Conservation (phyloP, 305 asterid genomes). For the Fraxinus xanthoxyloides region DNA sequence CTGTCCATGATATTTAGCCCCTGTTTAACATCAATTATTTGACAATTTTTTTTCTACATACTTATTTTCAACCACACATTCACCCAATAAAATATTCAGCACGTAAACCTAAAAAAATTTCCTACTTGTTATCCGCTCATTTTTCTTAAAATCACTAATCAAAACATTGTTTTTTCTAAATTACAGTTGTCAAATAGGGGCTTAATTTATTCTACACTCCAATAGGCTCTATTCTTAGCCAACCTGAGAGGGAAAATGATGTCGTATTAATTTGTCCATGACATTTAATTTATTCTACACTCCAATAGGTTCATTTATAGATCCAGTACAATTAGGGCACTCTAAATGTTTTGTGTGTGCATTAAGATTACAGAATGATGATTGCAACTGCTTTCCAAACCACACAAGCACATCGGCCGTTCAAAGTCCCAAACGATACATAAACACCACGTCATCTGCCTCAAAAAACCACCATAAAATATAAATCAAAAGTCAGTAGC, state of each 20-base stretch:
- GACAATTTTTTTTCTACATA: background rate
- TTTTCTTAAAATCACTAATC: background rate
- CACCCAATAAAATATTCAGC: background rate
- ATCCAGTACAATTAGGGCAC: background rate
- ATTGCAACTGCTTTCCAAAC: background rate
- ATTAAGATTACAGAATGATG: background rate
- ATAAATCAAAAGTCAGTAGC: background rate
- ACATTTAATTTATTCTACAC: background rate
- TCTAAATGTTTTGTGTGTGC: background rate
- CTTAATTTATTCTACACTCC: background rate
- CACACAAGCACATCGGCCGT: background rate
- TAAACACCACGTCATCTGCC: background rate
- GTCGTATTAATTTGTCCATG: background rate
- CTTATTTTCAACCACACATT: background rate
- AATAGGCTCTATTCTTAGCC: background rate
- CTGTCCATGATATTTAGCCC: background rate
- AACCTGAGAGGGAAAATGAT: background rate
- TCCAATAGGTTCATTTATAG: background rate
- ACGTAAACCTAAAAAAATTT: background rate
- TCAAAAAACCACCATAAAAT: background rate
- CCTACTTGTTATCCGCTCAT: background rate
- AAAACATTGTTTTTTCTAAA: background rate
- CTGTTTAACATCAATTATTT: background rate
- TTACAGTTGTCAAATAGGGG: background rate
- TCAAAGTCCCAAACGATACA: background rate